phyloP scores from a whole-genome alignment of 441 rosid species.

The Biscutella laevigata region DNA sequence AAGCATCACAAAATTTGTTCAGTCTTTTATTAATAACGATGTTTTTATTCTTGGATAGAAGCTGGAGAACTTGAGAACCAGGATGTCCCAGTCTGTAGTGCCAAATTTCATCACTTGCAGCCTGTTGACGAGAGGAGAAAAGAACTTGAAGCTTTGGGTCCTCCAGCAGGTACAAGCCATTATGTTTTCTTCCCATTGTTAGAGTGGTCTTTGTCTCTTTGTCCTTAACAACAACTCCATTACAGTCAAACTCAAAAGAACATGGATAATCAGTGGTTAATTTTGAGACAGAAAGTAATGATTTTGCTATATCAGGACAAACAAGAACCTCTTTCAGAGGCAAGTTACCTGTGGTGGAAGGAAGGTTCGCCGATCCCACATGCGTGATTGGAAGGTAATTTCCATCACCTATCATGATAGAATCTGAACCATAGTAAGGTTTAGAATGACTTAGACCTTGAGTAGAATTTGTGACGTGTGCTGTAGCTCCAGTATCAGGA shows the following conservation, averaged over 20 bases:
- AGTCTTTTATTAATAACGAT: fast-evolving
- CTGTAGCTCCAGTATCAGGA: fast-evolving
- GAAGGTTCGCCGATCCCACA: fast-evolving
- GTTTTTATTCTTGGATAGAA: neutral
- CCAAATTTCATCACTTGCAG: neutral
- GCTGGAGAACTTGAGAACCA: neutral
- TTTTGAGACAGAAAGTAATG: neutral
- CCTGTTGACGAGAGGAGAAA: fast-evolving
- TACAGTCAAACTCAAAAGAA: neutral
- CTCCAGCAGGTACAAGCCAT: neutral
- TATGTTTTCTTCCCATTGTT: neutral
- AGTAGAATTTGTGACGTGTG: neutral
- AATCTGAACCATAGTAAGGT: neutral
- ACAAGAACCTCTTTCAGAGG: neutral
- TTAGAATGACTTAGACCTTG: fast-evolving
- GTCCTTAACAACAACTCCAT: neutral
- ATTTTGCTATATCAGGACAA: neutral
- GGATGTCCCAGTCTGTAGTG: neutral
- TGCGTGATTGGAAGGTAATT: neutral
- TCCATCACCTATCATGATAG: neutral
- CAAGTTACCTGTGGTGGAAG: neutral
- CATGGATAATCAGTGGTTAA: neutral
- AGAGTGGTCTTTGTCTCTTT: neutral
- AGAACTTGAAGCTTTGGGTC: fast-evolving
- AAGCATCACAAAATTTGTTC: neutral